Percentiles rank a stretch among this genome's conserved stretches.
phyloP scores from a whole-genome alignment of 2,329 filamentous ascomycete species.

The Diaporthe citriasiana region DNA sequence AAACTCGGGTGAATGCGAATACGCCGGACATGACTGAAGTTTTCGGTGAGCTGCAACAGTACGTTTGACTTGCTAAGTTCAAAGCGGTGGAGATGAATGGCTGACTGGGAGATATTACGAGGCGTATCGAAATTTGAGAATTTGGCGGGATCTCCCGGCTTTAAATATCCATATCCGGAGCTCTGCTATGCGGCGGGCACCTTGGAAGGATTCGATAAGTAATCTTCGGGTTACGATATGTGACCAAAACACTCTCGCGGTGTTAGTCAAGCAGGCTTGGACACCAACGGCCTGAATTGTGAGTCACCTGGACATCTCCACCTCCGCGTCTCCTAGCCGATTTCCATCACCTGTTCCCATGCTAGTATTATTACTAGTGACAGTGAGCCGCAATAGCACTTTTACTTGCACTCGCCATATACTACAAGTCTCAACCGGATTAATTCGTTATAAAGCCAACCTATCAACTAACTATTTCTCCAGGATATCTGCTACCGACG shows the following conservation, averaged over 20 bases:
- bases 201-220: background rate
- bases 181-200: background rate
- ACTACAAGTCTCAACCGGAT: background rate
- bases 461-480: no score
- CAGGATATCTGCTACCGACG: no score
- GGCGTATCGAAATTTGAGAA: background rate
- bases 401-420: background rate
- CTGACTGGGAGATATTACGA: background rate
- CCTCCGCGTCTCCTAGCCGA: background rate
- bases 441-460: no score
- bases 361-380: background rate
- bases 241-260: background rate
- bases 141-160: background rate
- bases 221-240: background rate
- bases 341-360: background rate
- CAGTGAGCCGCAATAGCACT: background rate
- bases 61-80: background rate
- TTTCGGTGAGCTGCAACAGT: background rate
- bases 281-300: background rate
- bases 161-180: background rate
- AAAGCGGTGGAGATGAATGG: background rate
- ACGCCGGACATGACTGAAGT: background rate
- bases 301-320: background rate
- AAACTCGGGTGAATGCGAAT: slow-evolving; percentile 77
- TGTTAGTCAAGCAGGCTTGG: background rate